These are phyloP conservation scores for Starmerella apicola DNA, from an alignment of 805 yeast genomes.

Conservation along the genomic window DNA sequence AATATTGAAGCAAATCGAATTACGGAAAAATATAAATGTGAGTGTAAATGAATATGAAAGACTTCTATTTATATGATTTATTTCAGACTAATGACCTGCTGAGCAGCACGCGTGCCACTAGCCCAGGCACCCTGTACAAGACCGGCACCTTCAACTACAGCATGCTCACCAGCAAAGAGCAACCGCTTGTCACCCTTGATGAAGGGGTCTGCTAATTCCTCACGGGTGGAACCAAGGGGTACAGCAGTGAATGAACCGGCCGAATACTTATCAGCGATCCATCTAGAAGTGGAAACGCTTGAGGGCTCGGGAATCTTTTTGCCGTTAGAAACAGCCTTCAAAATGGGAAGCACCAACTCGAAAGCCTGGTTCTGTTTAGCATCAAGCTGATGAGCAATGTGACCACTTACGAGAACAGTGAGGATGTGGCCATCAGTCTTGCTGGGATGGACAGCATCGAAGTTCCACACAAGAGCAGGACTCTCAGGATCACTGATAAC, in stretches of 20 bases:
- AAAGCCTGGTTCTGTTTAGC: conserved; percentile 35
- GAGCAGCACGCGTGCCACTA: conserved; percentile 51
- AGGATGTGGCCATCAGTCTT: conserved; percentile 32
- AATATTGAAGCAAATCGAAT: no score
- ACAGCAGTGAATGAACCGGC: conserved; percentile 68
- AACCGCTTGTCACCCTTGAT: conserved; percentile 39
- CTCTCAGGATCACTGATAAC: conserved; percentile 32
- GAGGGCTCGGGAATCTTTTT: conserved; percentile 27
- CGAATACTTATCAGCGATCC: conserved; percentile 60
- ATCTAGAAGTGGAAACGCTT: conserved; percentile 37
- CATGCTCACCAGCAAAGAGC: conserved; percentile 83
- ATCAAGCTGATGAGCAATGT: conserved; percentile 45
- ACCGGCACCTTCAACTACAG: conserved; percentile 72
- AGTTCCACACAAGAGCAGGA: conserved; percentile 53
- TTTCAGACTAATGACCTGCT: conserved; percentile 21
- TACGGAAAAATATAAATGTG: no score
- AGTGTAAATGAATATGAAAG: no score
- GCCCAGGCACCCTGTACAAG: conserved; percentile 83
- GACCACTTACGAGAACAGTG: conserved; percentile 52
- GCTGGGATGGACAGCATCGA: conserved; percentile 34
- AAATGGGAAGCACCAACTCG: conserved; percentile 19
- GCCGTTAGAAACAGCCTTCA: conserved; percentile 16
- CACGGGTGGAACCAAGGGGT: conserved; percentile 55
- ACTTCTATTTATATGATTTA: no score
- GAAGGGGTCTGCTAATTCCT: conserved; percentile 47